Conservation (phyloP, 306 rosid species). For the Acacia confusa region DNA sequence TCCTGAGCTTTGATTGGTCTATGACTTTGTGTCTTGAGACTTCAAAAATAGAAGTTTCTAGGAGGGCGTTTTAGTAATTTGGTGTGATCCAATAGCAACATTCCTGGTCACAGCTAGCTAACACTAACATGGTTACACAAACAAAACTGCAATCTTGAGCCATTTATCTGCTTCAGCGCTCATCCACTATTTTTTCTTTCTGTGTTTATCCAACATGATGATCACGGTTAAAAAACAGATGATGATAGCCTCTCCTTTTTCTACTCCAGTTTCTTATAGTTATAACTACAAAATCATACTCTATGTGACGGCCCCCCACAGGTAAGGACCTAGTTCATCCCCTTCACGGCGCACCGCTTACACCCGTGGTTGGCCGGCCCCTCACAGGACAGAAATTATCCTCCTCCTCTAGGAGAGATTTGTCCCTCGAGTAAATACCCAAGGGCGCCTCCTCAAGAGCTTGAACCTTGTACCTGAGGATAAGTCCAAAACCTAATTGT, state of each 20-base stretch:
- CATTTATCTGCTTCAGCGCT: slow-evolving; percentile 19
- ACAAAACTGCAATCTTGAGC: slow-evolving; percentile 14
- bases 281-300: slow-evolving; percentile 3
- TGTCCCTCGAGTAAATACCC: no score
- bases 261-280: neutral
- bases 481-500: no score
- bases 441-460: no score
- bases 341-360: no score
- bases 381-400: no score
- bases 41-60: neutral
- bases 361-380: no score
- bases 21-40: neutral
- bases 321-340: no score
- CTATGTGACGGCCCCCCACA: no score
- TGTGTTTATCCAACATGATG: slow-evolving; percentile 10
- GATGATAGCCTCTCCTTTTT: slow-evolving; percentile 20
- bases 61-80: slow-evolving; percentile 3
- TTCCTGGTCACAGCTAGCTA: neutral
- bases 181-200: slow-evolving; percentile 1
- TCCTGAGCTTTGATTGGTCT: neutral
- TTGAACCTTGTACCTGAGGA: no score
- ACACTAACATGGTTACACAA: neutral
- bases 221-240: no score
- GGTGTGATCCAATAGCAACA: neutral
- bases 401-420: no score